A percentile compares a stretch with the other conserved stretches of the same genome.
phyloP scores from a whole-genome alignment of 208 protist species.

The Polymyxa betae region DNA sequence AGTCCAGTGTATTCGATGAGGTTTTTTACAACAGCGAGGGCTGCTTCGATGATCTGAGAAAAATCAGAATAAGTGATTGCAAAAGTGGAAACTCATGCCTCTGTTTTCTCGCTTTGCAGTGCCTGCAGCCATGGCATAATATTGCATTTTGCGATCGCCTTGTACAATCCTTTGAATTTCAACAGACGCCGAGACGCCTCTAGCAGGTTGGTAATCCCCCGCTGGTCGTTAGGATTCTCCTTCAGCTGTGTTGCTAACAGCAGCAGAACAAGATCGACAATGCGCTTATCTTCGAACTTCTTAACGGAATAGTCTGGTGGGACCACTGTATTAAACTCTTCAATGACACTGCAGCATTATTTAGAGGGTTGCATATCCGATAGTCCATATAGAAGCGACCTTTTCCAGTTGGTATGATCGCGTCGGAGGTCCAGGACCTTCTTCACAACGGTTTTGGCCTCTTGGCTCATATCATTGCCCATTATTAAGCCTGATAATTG shows the following conservation, averaged over 20 bases:
- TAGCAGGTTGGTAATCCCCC: slow-evolving; percentile 37
- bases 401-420: slow-evolving; percentile 24
- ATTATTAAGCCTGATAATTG: neutral
- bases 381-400: neutral
- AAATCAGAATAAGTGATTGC: neutral
- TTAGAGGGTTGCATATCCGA: neutral
- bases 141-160: neutral
- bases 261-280: slow-evolving; percentile 33
- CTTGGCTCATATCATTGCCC: slow-evolving; percentile 11
- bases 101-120: neutral
- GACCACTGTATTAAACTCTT: slow-evolving; percentile 26
- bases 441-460: slow-evolving; percentile 34
- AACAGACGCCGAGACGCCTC: slow-evolving; percentile 33
- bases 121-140: neutral
- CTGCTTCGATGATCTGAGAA: slow-evolving; percentile 17
- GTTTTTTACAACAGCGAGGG: neutral
- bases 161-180: slow-evolving; percentile 45
- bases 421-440: slow-evolving; percentile 1
- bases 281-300: slow-evolving; percentile 46
- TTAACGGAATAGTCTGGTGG: slow-evolving; percentile 10
- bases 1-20: slow-evolving; percentile 27
- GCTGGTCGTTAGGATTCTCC: neutral
- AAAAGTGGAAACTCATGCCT: neutral
- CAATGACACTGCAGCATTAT: neutral
- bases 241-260: slow-evolving; percentile 48